Percentiles rank a stretch among this genome's conserved stretches.
Evolutionary conservation across 495 filamentous ascomycete genomes (phyloP).

Genomic region (Penicillium argentinense): DNA sequence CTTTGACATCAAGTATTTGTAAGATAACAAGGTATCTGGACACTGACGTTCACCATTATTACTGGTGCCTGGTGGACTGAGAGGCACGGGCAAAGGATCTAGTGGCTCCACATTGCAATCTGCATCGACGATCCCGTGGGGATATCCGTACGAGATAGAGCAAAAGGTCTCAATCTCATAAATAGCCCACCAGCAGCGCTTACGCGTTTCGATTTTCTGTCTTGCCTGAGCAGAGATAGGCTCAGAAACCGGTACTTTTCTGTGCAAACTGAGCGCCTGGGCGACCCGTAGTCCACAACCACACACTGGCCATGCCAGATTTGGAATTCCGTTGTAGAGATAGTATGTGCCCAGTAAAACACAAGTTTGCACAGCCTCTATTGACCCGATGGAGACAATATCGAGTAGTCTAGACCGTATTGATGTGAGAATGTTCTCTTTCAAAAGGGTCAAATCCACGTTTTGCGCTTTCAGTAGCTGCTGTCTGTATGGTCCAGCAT

Average conservation of each 20-base stretch:
- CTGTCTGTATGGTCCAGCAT: slow-evolving; percentile 14
- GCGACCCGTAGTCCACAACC: slow-evolving; percentile 36
- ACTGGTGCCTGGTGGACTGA: slow-evolving; percentile 7
- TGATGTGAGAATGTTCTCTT: slow-evolving; percentile 19
- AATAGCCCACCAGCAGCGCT: slow-evolving; percentile 43
- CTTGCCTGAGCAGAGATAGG: neutral
- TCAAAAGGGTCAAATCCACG: slow-evolving; percentile 16
- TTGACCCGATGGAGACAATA: slow-evolving; percentile 22
- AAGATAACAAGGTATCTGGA: slow-evolving; percentile 22
- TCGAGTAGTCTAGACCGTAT: slow-evolving; percentile 21
- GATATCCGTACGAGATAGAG: slow-evolving; percentile 38
- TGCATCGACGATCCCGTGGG: slow-evolving; percentile 30
- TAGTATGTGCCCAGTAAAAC: slow-evolving; percentile 38
- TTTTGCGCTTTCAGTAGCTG: slow-evolving; percentile 4
- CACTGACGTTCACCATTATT: slow-evolving; percentile 5
- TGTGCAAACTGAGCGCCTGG: slow-evolving; percentile 37
- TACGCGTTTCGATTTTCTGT: slow-evolving; percentile 28
- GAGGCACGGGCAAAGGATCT: slow-evolving; percentile 24
- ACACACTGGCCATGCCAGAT: slow-evolving; percentile 38
- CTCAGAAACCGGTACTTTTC: slow-evolving; percentile 6
- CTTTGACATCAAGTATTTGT: slow-evolving; percentile 34
- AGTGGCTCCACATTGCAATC: slow-evolving; percentile 36
- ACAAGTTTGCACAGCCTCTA: slow-evolving; percentile 37
- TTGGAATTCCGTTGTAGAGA: slow-evolving; percentile 34
- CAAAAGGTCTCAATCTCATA: slow-evolving; percentile 43